phyloP scores from a whole-genome alignment of 139 green algal species.

The Microglena sp. region DNA sequence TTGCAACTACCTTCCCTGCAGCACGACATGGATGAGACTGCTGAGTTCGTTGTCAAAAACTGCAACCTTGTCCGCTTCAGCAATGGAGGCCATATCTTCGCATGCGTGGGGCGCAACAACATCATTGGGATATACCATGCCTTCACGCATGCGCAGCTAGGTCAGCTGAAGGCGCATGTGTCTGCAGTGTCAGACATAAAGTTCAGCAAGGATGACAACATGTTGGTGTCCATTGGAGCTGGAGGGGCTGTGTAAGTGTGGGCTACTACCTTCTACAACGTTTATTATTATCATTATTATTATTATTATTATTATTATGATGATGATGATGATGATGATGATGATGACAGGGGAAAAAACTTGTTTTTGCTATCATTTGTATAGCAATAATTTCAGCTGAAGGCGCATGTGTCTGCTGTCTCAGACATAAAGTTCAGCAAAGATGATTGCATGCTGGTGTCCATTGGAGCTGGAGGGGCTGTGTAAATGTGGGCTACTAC shows the following conservation, averaged over 20 bases:
- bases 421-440: too few species aligned
- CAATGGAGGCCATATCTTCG: slow-evolving; percentile 36
- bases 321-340: too few species aligned
- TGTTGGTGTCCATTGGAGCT: slow-evolving; percentile 35
- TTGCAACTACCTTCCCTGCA: slow-evolving; percentile 1
- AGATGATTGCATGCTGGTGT: too few species aligned
- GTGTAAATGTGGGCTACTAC: too few species aligned
- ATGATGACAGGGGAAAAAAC: too few species aligned
- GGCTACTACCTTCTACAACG: too few species aligned
- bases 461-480: too few species aligned
- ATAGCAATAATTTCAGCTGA: too few species aligned
- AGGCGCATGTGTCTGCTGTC: too few species aligned
- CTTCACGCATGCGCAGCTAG: slow-evolving; percentile 10
- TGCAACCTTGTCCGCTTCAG: slow-evolving; percentile 35
- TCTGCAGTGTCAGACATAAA: slow-evolving; percentile 24
- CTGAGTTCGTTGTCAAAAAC: slow-evolving; percentile 32
- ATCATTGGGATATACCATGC: slow-evolving; percentile 24
- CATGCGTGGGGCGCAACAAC: slow-evolving; percentile 36
- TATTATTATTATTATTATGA: too few species aligned
- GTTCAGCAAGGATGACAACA: slow-evolving; percentile 29
- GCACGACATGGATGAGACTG: slow-evolving; percentile 24
- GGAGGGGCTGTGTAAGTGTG: slow-evolving; percentile 34
- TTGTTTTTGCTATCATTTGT: too few species aligned
- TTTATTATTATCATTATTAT: too few species aligned
- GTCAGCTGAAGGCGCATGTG: slow-evolving; percentile 34